Evolutionary conservation across 2,329 filamentous ascomycete species (phyloP).

Genomic region (Botrytis elliptica): DNA sequence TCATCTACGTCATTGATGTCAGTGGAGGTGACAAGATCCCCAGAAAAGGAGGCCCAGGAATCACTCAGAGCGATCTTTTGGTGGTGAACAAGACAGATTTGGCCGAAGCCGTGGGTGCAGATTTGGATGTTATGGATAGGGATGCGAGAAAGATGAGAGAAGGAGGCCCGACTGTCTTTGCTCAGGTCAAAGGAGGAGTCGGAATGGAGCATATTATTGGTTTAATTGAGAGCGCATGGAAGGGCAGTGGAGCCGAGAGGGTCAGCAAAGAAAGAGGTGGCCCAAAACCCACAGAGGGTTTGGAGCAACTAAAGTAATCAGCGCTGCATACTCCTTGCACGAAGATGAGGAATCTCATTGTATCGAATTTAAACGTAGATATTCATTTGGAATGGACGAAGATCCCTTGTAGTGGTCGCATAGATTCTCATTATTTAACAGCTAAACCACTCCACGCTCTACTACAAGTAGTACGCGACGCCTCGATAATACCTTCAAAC

Average conservation of each 20-base stretch:
- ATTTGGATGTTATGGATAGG: slow-evolving; percentile 89
- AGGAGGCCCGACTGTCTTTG: slow-evolving; percentile 92
- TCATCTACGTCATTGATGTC: slow-evolving; percentile 98
- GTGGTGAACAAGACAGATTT: slow-evolving; percentile 98
- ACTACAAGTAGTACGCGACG: background rate
- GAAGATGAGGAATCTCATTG: background rate
- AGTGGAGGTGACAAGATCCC: slow-evolving; percentile 96
- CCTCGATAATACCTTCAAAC: slow-evolving; percentile 12
- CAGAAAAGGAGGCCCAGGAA: slow-evolving; percentile 91
- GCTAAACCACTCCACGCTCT: background rate
- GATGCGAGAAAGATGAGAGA: slow-evolving; percentile 94
- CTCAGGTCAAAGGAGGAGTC: slow-evolving; percentile 91
- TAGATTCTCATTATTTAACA: slow-evolving; percentile 4
- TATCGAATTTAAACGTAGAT: background rate
- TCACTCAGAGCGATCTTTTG: slow-evolving; percentile 91
- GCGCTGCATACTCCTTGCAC: background rate
- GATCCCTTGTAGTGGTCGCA: background rate
- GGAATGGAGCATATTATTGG: slow-evolving; percentile 84
- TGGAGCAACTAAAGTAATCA: slow-evolving; percentile 46
- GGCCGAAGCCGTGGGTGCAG: slow-evolving; percentile 85
- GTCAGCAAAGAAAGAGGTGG: slow-evolving; percentile 54
- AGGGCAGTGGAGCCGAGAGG: slow-evolving; percentile 75
- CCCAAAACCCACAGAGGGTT: slow-evolving; percentile 55
- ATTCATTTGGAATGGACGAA: background rate
- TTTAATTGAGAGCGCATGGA: slow-evolving; percentile 89